Conservation (phyloP, 257 asterid genomes). For the Prunella vulgaris region DNA sequence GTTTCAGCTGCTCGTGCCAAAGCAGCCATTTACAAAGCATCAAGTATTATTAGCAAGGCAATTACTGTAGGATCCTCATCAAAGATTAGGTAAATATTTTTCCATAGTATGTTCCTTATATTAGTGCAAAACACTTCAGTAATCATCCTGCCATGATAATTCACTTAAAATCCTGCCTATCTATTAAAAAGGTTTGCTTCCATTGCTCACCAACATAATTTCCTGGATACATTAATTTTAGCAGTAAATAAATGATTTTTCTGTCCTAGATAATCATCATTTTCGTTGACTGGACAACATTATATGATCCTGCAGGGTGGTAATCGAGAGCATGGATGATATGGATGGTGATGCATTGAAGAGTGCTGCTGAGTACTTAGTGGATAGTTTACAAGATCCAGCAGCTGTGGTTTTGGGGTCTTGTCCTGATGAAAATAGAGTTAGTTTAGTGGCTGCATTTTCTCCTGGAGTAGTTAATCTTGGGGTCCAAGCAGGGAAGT, state of each 20-base stretch:
- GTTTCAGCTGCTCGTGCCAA: slow-evolving; percentile 72
- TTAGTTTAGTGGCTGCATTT: slow-evolving; percentile 75
- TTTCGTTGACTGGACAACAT: neutral
- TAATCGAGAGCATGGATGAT: slow-evolving; percentile 87
- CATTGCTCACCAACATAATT: neutral
- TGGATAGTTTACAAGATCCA: slow-evolving; percentile 62
- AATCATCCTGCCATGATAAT: neutral
- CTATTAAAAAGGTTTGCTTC: neutral
- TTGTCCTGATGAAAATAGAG: slow-evolving; percentile 70
- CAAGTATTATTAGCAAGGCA: slow-evolving; percentile 49
- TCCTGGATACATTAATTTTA: neutral
- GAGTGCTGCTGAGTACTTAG: slow-evolving; percentile 75
- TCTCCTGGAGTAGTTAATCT: slow-evolving; percentile 68
- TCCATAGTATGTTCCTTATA: neutral
- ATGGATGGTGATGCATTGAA: slow-evolving; percentile 70
- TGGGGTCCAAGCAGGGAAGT: slow-evolving; percentile 85
- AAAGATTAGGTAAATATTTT: slow-evolving; percentile 42
- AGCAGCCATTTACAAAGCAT: slow-evolving; percentile 80
- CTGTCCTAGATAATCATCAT: neutral
- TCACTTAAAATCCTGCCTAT: neutral
- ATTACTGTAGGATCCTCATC: slow-evolving; percentile 52
- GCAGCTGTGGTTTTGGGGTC: slow-evolving; percentile 89
- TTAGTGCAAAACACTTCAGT: neutral
- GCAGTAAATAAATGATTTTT: neutral
- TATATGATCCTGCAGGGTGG: slow-evolving; percentile 37